A percentile compares a stretch with the other conserved stretches of the same genome.
These are phyloP conservation scores for Uronychia binucleata DNA, from an alignment of 73 alveolate species.

Conservation along the genomic window DNA sequence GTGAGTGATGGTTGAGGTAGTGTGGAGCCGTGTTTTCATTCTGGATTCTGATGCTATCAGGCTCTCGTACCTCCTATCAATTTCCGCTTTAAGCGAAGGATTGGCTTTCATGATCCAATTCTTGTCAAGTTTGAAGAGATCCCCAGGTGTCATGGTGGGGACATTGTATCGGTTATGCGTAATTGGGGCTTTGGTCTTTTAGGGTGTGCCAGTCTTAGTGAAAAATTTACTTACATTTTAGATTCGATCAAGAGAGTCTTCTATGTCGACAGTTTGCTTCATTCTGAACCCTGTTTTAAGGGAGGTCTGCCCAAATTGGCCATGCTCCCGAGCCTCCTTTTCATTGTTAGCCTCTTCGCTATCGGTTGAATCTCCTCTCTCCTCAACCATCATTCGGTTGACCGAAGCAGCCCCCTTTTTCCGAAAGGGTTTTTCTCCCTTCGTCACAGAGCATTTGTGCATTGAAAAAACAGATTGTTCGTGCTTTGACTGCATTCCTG, in stretches of 20 bases:
- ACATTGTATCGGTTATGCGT: neutral
- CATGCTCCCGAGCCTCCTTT: neutral
- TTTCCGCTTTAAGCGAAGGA: neutral
- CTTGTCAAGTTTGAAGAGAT: neutral
- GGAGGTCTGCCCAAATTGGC: neutral
- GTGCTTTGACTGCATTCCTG: neutral
- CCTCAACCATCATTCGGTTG: neutral
- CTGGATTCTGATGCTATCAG: too few relatives aligned
- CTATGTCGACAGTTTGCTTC: neutral
- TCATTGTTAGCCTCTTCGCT: neutral
- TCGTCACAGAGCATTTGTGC: neutral
- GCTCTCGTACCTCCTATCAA: neutral
- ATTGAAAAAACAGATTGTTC: neutral
- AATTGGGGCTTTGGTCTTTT: neutral
- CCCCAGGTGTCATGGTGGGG: neutral
- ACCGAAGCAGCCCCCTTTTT: neutral
- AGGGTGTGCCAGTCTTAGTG: neutral
- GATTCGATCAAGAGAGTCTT: neutral
- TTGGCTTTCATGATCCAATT: neutral
- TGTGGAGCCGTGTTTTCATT: too few relatives aligned
- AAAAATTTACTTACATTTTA: too few relatives aligned
- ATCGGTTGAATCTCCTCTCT: neutral
- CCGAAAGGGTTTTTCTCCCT: neutral
- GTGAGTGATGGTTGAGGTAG: too few relatives aligned
- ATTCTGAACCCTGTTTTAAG: neutral